Base-by-base conservation (phyloP, 352 stramenopile species). In the Phytophthora pistaciae region DNA sequence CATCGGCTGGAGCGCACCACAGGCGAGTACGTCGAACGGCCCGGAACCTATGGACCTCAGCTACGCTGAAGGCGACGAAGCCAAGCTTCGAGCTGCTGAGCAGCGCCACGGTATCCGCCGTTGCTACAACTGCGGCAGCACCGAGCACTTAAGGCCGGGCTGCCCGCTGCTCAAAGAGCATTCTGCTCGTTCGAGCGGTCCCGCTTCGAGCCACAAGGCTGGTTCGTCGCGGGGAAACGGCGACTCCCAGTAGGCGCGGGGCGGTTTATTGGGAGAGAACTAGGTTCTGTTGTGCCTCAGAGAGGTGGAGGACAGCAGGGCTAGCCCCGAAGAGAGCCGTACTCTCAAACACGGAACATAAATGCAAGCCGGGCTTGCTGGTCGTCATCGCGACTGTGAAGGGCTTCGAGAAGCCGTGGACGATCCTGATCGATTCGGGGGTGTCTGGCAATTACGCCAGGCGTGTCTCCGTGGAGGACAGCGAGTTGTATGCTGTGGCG, bases 21-120 rank as follows among this genome's bases (percentile, higher is more conserved):
- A n/a, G 11, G 42, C 42, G 16, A 50, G 13, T 16, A 1, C 38
- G 6, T 11, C 55, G 42, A 25, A 25, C 4, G 56, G 23, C 44
- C 38, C 56, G n/a, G 25, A 55, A 42, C 48, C 59, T 6, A 66
- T 66, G 48, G 46, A 66, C 10, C 49, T 59, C 48, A 58, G 59
- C 48, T 66, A 58, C 20, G 59, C 59, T 58, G 33, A 66, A 33
- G 49, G 58, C 42, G 56, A 63, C 46, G 56, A 53, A 40, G 56
- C 21, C 5, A 31, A 66, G 59, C 59, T 66, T 53, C 29, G 5
- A 3, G 49, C 49, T 58, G 21, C 33, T 3, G 48, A 58, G 3
- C 49, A 54, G 59, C 59, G 9, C 13, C 25, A 3, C 1, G 20
- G 20, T 31, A 57, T 64, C 29, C 44, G 25, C 4, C 44, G 58